Base-by-base conservation (phyloP, 768 basidiomycete genomes). In the Serendipita vermifera region DNA sequence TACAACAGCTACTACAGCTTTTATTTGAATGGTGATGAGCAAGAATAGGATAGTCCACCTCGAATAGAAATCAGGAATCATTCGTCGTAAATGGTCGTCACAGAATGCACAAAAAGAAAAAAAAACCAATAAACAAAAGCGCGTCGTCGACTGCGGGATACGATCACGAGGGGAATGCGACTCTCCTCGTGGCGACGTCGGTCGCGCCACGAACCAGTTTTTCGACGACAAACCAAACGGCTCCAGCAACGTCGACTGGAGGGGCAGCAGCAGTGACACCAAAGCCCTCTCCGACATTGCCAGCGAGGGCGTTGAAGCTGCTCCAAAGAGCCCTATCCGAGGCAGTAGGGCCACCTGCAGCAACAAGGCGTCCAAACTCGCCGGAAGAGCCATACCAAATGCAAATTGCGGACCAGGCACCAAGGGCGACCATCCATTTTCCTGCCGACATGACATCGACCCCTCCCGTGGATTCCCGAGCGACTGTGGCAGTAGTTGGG, bases 301-400 rank as follows among this genome's bases (percentile, higher is more conserved):
- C 77, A 7, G 46, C 27, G 71, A 90, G 76, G 9, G 77, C 70
- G 64, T 89, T 88, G 69, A 86, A 87, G 65, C 80, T 83, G 56
- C 73, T 74, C 87, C 87, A 90, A 26, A 83, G 83, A 5, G 77
- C 74, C 9, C 87, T 81, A 63, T 90, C 87, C 62, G 86, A 83
- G 60, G 80, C 80, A 32, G 81, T 82, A 36, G 82, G 72, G 1
- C 79, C 77, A n/a, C 85, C 84, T 0, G 83, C 43, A 85, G 70
- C 59, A 83, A 72, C 58, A 82, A 74, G 32, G 80, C 70, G 7
- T 82, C 78, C 2, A 79, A 79, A 1, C 15, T 51, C 46, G n/a
- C 46, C 46, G 5, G 24, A 22, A 51, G 46, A 51, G 7, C 46
- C 46, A 78, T 81, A 17, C 81, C 80, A 60, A 80, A 72, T 66